A percentile compares a stretch with the other conserved stretches of the same genome.
Evolutionary conservation across 2,329 filamentous ascomycete species (phyloP).

Genomic region (Penicillium verrucosum): DNA sequence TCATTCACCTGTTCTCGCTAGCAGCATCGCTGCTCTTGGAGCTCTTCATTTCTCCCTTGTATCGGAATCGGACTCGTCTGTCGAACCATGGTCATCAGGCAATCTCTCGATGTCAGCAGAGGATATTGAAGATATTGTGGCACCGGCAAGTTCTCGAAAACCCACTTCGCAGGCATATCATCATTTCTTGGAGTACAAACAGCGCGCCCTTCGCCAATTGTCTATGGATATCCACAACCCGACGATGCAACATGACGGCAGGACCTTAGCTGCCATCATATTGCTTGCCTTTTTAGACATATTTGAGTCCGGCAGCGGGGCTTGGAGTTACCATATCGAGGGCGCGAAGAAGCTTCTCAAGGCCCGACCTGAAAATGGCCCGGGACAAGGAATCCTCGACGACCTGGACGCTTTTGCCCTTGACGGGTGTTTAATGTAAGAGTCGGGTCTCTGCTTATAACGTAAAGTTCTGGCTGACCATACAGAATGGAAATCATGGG

Average conservation of each 20-base stretch:
- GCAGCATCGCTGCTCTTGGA: conserved; percentile 48
- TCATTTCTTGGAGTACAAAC: conserved; percentile 48
- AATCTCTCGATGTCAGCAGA: conserved; percentile 20
- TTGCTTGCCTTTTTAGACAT: conserved; percentile 51
- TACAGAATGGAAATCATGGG: conserved; percentile 43
- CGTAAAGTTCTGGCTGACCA: background rate
- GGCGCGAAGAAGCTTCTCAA: conserved; percentile 50
- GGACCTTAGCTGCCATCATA: conserved; percentile 46
- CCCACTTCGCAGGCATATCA: conserved; percentile 37
- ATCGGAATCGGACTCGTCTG: conserved; percentile 33
- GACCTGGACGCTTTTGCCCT: conserved; percentile 38
- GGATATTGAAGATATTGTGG: conserved; percentile 30
- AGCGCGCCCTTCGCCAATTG: conserved; percentile 46
- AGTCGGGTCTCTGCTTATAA: background rate
- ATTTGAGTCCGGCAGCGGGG: conserved; percentile 50
- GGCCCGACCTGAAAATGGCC: conserved; percentile 26
- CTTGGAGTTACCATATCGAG: conserved; percentile 52
- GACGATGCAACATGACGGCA: conserved; percentile 38
- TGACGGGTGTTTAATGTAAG: conserved; percentile 39
- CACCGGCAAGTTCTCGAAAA: conserved; percentile 30
- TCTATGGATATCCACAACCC: conserved; percentile 32
- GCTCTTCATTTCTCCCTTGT: conserved; percentile 49
- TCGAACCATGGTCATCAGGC: conserved; percentile 33
- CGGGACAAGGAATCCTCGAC: conserved; percentile 27
- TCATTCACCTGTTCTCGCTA: conserved; percentile 45